These are phyloP conservation scores for Cystobasidiaceae sp. DNA, from an alignment of 1,284 basidiomycete genomes.

Conservation along the genomic window DNA sequence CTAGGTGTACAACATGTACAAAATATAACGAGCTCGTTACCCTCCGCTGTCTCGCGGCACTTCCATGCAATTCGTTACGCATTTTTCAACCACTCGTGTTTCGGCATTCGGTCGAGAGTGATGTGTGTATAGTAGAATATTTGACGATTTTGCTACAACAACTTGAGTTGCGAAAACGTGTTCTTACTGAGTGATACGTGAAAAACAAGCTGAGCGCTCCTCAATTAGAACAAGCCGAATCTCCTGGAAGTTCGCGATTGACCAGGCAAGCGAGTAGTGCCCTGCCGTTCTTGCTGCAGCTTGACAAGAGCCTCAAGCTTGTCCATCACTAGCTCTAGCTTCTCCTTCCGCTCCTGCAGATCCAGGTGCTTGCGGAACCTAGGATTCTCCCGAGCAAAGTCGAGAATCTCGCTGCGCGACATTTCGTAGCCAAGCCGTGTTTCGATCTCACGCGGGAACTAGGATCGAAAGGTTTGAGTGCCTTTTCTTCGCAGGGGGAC, in stretches of 20 bases:
- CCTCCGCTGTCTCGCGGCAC: no score
- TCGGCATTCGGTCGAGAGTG: no score
- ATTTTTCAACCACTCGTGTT: no score
- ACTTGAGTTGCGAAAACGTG: no score
- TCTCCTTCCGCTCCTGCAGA: constrained; percentile 92
- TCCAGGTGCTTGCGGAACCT: constrained; percentile 77
- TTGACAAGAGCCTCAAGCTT: constrained; percentile 29
- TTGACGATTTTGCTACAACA: no score
- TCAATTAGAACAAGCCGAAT: constrained; percentile 3
- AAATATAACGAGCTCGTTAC: no score
- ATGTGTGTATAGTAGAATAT: no score
- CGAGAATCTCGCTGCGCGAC: constrained; percentile 73
- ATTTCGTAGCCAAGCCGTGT: constrained; percentile 87
- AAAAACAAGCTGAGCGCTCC: no score
- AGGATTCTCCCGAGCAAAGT: constrained; percentile 94
- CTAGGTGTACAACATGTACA: no score
- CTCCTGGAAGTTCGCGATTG: background rate
- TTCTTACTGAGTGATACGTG: no score
- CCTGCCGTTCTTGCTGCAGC: constrained; percentile 28
- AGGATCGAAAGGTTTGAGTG: background rate
- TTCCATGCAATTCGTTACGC: no score
- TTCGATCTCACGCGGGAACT: constrained; percentile 97
- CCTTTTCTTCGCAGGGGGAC: rapidly evolving
- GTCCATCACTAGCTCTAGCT: constrained; percentile 67
- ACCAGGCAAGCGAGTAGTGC: background rate